A percentile compares a stretch with the other conserved stretches of the same genome.
phyloP scores from a whole-genome alignment of 164 flowering plant genomes.

The Dillenia turbinata region DNA sequence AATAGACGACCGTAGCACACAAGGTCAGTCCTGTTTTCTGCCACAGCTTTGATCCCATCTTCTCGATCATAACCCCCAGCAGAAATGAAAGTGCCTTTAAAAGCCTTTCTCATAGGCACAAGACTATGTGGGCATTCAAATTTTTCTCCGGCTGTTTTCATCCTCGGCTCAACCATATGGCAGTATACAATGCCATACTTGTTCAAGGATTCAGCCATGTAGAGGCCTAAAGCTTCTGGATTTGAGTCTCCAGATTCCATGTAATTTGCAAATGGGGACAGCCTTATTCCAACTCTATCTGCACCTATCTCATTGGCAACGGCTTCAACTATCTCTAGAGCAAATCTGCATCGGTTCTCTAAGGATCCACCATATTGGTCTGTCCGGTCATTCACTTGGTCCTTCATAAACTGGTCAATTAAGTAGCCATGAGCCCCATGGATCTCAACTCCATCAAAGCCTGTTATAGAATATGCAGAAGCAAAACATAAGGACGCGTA shows the following conservation, averaged over 20 bases:
- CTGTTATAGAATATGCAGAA: background rate
- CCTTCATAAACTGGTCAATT: constrained; percentile 3
- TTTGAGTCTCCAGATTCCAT: constrained; percentile 3
- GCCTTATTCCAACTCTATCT: constrained; percentile 1
- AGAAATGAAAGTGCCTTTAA: constrained; percentile 1
- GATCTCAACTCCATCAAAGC: background rate
- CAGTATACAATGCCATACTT: background rate
- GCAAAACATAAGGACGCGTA: background rate
- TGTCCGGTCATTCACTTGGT: background rate
- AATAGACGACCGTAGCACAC: background rate
- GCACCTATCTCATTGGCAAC: constrained; percentile 2
- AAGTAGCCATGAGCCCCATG: background rate
- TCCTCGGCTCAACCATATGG: constrained; percentile 2
- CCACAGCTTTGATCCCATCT: background rate
- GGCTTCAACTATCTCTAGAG: constrained; percentile 5
- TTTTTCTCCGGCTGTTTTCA: background rate
- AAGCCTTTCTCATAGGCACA: constrained; percentile 2
- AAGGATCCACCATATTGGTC: background rate
- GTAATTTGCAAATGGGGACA: constrained; percentile 3
- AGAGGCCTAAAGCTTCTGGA: constrained; percentile 8
- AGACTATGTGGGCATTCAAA: background rate
- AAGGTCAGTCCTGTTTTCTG: background rate
- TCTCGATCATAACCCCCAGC: constrained; percentile 1
- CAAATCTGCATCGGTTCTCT: constrained; percentile 1
- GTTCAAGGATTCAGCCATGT: background rate